These are phyloP conservation scores for Wallacemonas sp. DNA, from an alignment of 208 protist species.

Conservation along the genomic window DNA sequence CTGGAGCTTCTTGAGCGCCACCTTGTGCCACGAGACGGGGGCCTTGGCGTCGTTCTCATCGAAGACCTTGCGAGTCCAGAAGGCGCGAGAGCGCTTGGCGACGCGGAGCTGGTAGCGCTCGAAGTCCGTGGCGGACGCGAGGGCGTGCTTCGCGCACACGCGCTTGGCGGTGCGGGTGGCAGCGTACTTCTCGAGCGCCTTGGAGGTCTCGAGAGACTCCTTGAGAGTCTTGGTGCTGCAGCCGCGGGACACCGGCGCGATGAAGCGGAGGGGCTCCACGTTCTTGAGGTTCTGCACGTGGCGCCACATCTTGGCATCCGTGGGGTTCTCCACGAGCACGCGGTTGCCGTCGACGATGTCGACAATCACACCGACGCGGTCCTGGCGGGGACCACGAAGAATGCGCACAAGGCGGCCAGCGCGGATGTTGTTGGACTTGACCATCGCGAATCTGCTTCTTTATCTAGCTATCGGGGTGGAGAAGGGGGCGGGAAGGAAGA, in stretches of 20 bases:
- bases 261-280: conserved; percentile 84
- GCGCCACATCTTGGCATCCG: conserved; percentile 89
- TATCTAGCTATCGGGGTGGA: conserved; percentile 16
- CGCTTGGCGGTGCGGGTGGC: conserved; percentile 76
- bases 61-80: conserved; percentile 92
- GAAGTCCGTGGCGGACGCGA: conserved; percentile 87
- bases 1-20: conserved; percentile 83
- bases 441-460: conserved; percentile 36
- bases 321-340: conserved; percentile 90
- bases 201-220: conserved; percentile 61
- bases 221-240: conserved; percentile 77
- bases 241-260: conserved; percentile 63
- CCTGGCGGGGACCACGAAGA: conserved; percentile 58
- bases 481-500: neutral
- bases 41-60: conserved; percentile 88
- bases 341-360: conserved; percentile 92
- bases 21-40: conserved; percentile 90
- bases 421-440: conserved; percentile 66
- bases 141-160: conserved; percentile 82
- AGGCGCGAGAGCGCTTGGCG: conserved; percentile 86
- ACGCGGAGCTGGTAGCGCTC: conserved; percentile 93
- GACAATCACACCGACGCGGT: conserved; percentile 74
- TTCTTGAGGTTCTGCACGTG: conserved; percentile 92
- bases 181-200: conserved; percentile 87
- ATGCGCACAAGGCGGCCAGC: conserved; percentile 63